Evolutionary conservation across 2,329 filamentous ascomycete genomes (phyloP).

Genomic region (Fusarium pilosicola): DNA sequence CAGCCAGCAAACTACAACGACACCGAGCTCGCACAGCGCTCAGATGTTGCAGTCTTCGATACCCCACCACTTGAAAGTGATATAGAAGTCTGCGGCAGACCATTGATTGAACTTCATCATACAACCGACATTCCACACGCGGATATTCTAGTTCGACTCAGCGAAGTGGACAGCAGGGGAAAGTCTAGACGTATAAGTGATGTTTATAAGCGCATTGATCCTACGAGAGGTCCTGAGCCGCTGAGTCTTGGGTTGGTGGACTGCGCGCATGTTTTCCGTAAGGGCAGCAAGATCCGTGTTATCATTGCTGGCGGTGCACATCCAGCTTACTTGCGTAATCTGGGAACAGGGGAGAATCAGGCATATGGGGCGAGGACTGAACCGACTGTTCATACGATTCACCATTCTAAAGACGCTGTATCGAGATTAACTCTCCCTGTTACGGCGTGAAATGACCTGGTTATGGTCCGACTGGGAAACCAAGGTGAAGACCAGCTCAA

Average conservation of each 20-base stretch:
- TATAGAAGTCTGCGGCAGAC: neutral
- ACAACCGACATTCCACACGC: neutral
- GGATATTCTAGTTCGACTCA: neutral
- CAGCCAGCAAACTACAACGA: neutral
- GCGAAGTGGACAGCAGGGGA: neutral
- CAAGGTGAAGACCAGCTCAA: too few species aligned
- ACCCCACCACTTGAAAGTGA: accelerated
- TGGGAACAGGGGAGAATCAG: neutral
- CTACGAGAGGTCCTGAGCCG: neutral
- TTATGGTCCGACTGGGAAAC: too few species aligned
- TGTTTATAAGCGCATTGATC: neutral
- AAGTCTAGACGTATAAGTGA: neutral
- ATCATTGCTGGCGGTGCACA: neutral
- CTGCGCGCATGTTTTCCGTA: neutral
- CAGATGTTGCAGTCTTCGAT: accelerated
- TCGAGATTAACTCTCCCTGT: neutral
- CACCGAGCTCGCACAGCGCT: neutral
- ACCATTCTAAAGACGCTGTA: neutral
- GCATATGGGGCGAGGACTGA: neutral
- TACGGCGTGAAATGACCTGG: too few species aligned
- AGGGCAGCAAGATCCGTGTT: neutral
- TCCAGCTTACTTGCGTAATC: neutral
- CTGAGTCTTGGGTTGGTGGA: neutral
- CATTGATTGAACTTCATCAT: neutral
- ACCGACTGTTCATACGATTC: neutral